These are phyloP conservation scores for Isabelozyma gotoi DNA, from an alignment of 805 yeast species.

Conservation along the genomic window DNA sequence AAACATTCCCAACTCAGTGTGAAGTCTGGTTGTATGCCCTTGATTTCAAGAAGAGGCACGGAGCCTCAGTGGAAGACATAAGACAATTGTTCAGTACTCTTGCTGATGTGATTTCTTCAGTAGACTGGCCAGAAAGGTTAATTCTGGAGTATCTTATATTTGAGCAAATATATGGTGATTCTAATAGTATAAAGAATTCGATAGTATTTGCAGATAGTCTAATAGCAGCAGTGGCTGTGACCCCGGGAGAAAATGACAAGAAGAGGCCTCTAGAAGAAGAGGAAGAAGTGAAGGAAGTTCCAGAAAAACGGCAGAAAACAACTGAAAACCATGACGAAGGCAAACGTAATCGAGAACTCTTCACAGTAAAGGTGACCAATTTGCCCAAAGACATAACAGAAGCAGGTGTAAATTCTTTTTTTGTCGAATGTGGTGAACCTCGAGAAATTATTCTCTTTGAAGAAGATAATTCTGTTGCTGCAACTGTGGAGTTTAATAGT, in stretches of 20 bases:
- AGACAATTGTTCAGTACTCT: slow-evolving; percentile 31
- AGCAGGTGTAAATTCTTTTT: slow-evolving; percentile 39
- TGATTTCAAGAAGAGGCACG: slow-evolving; percentile 37
- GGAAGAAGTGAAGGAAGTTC: slow-evolving; percentile 4
- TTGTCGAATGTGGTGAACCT: slow-evolving; percentile 62
- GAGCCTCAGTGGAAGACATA: slow-evolving; percentile 18
- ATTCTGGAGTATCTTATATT: slow-evolving; percentile 43
- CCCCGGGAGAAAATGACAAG: background rate
- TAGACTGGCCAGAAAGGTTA: slow-evolving; percentile 55
- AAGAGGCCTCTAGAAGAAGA: slow-evolving; percentile 6
- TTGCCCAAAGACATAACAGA: slow-evolving; percentile 44
- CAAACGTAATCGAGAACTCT: slow-evolving; percentile 57
- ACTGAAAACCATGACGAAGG: slow-evolving; percentile 2
- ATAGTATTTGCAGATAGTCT: slow-evolving; percentile 22
- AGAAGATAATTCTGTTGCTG: slow-evolving; percentile 26
- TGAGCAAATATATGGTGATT: slow-evolving; percentile 33
- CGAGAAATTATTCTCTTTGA: slow-evolving; percentile 28
- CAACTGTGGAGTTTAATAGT: slow-evolving; percentile 57
- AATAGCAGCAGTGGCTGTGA: slow-evolving; percentile 8
- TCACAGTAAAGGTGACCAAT: slow-evolving; percentile 53
- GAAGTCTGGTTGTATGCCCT: slow-evolving; percentile 49
- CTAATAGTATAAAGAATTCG: slow-evolving; percentile 17
- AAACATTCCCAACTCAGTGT: slow-evolving; percentile 29
- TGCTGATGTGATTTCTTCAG: slow-evolving; percentile 13
- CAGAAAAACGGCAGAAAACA: background rate